These are phyloP conservation scores for Sugiyamaella japonica DNA, from an alignment of 1,139 yeast genomes.

Conservation along the genomic window DNA sequence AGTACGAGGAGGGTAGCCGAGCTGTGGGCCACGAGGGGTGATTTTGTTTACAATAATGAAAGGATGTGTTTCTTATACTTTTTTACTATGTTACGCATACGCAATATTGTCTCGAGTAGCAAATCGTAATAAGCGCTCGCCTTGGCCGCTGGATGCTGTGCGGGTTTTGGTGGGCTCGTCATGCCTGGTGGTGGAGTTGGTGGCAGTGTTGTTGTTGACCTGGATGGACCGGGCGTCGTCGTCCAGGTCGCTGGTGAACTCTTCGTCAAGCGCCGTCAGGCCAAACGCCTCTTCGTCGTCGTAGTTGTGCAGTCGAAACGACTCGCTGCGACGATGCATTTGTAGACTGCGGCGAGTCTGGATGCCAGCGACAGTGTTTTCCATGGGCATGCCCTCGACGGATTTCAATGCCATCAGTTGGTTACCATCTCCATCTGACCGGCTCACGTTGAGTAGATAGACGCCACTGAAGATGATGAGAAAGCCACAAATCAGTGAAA, in stretches of 20 bases:
- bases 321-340: slow-evolving; percentile 41
- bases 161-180: slow-evolving; percentile 3
- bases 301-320: slow-evolving; percentile 35
- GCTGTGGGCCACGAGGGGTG: no score
- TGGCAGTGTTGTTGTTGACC: slow-evolving; percentile 4
- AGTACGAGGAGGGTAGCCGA: not conserved
- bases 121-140: slow-evolving; percentile 7
- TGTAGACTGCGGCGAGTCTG: slow-evolving; percentile 60
- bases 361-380: slow-evolving; percentile 81
- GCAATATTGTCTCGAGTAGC: slow-evolving; percentile 4
- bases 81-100: not conserved
- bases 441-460: slow-evolving; percentile 73
- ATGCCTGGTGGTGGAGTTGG: not conserved
- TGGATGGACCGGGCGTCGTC: slow-evolving; percentile 25
- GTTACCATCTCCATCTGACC: slow-evolving; percentile 61
- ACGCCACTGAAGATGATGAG: slow-evolving; percentile 87
- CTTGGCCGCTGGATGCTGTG: slow-evolving; percentile 4
- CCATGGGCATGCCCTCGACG: slow-evolving; percentile 76
- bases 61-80: not conserved
- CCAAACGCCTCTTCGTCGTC: slow-evolving; percentile 43
- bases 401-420: slow-evolving; percentile 52
- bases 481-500: slow-evolving; percentile 85
- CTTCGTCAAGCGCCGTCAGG: slow-evolving; percentile 38
- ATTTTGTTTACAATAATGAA: not conserved
- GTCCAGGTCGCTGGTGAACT: slow-evolving; percentile 22